These are phyloP conservation scores for Backusella tarrabulga DNA, from an alignment of 192 early-diverging fungal species.

Conservation along the genomic window DNA sequence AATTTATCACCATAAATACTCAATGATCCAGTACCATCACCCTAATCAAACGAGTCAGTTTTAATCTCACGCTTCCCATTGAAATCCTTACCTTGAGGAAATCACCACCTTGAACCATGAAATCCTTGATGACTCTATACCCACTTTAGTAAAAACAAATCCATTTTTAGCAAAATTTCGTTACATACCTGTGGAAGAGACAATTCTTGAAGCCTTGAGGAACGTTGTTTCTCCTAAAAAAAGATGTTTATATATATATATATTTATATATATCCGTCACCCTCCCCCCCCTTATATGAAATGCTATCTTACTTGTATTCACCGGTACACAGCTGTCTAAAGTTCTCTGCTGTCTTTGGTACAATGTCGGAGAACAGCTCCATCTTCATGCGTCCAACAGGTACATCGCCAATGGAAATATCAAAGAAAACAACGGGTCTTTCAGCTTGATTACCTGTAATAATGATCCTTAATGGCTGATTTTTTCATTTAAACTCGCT, in stretches of 20 bases:
- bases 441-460: slow-evolving; percentile 15
- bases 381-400: slow-evolving; percentile 66
- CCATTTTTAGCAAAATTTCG: not conserved
- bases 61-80: slow-evolving; percentile 3
- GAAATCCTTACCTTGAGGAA: slow-evolving; percentile 60
- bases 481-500: not conserved
- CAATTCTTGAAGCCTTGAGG: slow-evolving; percentile 87
- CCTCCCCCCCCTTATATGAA: too few relatives aligned
- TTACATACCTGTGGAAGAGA: slow-evolving; percentile 67
- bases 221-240: slow-evolving; percentile 63
- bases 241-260: slow-evolving; percentile 6
- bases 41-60: slow-evolving; percentile 24
- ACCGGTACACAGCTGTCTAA: slow-evolving; percentile 90
- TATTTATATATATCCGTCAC: not conserved
- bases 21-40: slow-evolving; percentile 83
- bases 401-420: slow-evolving; percentile 67
- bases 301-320: slow-evolving; percentile 62
- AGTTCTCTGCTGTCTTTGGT: slow-evolving; percentile 80
- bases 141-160: too few relatives aligned
- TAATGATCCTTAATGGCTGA: not conserved
- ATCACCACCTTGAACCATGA: slow-evolving; percentile 94
- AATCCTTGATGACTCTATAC: slow-evolving; percentile 80
- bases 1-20: slow-evolving; percentile 84
- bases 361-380: slow-evolving; percentile 70
- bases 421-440: slow-evolving; percentile 69